Evolutionary conservation across 2,329 filamentous ascomycete species (phyloP).

Genomic region (Ceratocystis cacaofunesta): DNA sequence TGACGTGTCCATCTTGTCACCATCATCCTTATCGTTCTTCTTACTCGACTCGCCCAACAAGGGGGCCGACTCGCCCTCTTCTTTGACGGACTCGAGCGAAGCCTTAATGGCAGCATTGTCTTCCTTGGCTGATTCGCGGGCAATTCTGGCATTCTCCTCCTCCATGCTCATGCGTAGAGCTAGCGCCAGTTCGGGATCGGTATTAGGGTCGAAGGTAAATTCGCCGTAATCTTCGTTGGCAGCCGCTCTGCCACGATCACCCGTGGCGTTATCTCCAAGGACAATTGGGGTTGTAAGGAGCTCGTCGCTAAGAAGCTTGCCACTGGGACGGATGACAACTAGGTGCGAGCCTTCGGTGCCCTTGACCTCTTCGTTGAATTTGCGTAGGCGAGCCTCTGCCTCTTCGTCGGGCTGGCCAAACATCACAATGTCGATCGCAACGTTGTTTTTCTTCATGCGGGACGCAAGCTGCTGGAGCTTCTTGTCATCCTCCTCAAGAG

Average conservation of each 20-base stretch:
- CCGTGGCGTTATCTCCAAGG: conserved; percentile 54
- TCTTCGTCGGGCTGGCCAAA: conserved; percentile 91
- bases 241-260: conserved; percentile 39
- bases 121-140: conserved; percentile 44
- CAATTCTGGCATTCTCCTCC: conserved; percentile 83
- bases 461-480: conserved; percentile 77
- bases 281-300: conserved; percentile 81
- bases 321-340: conserved; percentile 77
- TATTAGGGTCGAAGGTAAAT: conserved; percentile 63
- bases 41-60: conserved; percentile 24
- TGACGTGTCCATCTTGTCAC: conserved; percentile 85
- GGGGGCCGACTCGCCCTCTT: conserved; percentile 52
- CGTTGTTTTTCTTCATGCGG: conserved; percentile 97
- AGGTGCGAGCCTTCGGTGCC: conserved; percentile 81
- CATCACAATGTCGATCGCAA: conserved; percentile 84
- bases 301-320: conserved; percentile 83
- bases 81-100: conserved; percentile 66
- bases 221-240: conserved; percentile 45
- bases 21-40: conserved; percentile 34
- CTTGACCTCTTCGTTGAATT: conserved; percentile 89
- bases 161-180: conserved; percentile 96
- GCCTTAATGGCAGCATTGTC: conserved; percentile 57
- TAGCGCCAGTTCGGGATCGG: conserved; percentile 86
- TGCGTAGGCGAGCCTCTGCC: conserved; percentile 77
- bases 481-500: conserved; percentile 79